Evolutionary conservation across 495 filamentous ascomycete genomes (phyloP).

Genomic region (Apiosordaria backusii): DNA sequence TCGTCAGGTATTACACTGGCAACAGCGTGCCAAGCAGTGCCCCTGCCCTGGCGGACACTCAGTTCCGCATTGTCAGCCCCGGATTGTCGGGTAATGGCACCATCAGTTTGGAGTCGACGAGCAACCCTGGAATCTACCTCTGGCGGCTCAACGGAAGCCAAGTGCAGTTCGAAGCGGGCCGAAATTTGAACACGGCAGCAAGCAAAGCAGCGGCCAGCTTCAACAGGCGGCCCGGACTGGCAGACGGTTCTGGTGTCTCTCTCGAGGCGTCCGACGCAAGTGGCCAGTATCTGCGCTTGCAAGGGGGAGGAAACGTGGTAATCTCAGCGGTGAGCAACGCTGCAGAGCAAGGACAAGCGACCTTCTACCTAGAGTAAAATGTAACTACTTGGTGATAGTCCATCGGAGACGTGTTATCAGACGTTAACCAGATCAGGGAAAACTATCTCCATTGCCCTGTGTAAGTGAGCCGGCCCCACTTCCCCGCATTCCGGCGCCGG

Average conservation of each 20-base stretch:
- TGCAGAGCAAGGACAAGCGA: slow-evolving; percentile 6
- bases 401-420: background rate
- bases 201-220: slow-evolving; percentile 22
- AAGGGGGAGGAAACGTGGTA: slow-evolving; percentile 2
- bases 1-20: slow-evolving; percentile 13
- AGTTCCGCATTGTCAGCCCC: slow-evolving; percentile 21
- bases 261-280: slow-evolving; percentile 18
- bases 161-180: slow-evolving; percentile 16
- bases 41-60: slow-evolving; percentile 17
- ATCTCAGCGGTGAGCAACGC: background rate
- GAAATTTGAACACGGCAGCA: slow-evolving; percentile 10
- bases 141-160: slow-evolving; percentile 9
- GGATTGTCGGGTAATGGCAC: slow-evolving; percentile 19
- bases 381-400: background rate
- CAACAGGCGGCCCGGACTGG: slow-evolving; percentile 11
- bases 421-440: background rate
- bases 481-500: slow-evolving; percentile 11
- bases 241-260: slow-evolving; percentile 16
- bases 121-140: slow-evolving; percentile 20
- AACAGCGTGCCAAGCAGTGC: background rate
- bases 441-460: background rate
- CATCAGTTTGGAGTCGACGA: slow-evolving; percentile 24
- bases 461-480: background rate
- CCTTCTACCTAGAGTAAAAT: slow-evolving; percentile 19
- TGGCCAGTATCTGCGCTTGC: slow-evolving; percentile 19